These are phyloP conservation scores for Spencermartinsiella ligniputridi DNA, from an alignment of 1,139 yeast species.

Conservation along the genomic window DNA sequence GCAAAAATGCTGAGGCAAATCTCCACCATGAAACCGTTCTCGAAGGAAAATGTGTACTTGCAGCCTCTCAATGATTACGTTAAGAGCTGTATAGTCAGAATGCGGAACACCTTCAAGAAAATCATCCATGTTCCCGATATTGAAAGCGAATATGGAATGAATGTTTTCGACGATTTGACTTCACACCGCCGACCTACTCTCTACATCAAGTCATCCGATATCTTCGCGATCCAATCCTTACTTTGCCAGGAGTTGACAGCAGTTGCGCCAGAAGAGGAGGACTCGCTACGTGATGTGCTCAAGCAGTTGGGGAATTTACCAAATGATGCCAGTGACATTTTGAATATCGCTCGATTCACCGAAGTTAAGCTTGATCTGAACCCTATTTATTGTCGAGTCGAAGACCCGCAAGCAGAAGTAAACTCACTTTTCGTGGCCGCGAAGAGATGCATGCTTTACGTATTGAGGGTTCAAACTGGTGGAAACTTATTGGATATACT, in stretches of 20 bases:
- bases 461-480: conserved; percentile 76
- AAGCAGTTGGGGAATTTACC: conserved; percentile 42
- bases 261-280: conserved; percentile 45
- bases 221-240: conserved; percentile 57
- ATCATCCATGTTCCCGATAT: conserved; percentile 55
- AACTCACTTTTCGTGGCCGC: conserved; percentile 65
- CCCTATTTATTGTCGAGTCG: conserved; percentile 37
- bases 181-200: conserved; percentile 62
- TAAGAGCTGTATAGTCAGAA: conserved; percentile 44
- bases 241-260: conserved; percentile 50
- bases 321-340: conserved; percentile 41
- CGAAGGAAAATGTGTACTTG: conserved; percentile 56
- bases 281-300: conserved; percentile 49
- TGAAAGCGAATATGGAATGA: conserved; percentile 58
- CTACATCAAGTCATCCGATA: conserved; percentile 58
- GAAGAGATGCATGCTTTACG: conserved; percentile 73
- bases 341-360: conserved; percentile 37
- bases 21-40: conserved; percentile 62
- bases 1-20: conserved; percentile 61
- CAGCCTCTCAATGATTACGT: conserved; percentile 79
- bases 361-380: conserved; percentile 40
- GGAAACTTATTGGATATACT: conserved; percentile 67
- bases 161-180: conserved; percentile 67
- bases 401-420: conserved; percentile 38
- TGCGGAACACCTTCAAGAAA: conserved; percentile 42